Base-by-base conservation (phyloP, 2,329 filamentous ascomycete genomes). In the Colletotrichum somersetense region DNA sequence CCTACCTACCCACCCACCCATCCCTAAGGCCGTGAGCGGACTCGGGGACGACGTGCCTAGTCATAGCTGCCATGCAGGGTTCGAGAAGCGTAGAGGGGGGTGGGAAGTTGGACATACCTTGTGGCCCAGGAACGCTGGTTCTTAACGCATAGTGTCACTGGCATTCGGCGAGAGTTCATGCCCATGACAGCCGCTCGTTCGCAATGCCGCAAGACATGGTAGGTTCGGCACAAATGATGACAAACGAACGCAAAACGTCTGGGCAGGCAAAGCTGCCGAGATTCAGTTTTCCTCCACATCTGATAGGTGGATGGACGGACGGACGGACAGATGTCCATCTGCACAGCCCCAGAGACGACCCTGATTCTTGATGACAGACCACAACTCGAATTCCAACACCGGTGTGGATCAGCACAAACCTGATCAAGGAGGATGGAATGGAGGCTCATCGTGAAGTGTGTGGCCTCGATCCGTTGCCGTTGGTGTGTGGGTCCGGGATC, bases 31-130 rank as follows among this genome's bases (percentile, higher is more conserved):
- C 40, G 53, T 57, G 66, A 56, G 66, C 55, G 65, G 59, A 61
- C 33, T 64, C 70, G 59, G 46, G 55, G 66, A 61, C 14, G 30
- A 30, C 10, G 48, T 56, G 56, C 46, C 62, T 65, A 66, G 56
- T n/a, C 61, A 48, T 57, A 66, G 67, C 62, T 71, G 50, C 62
- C 62, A 66, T 66, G 71, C 67, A 73, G 71, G 67, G 71, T 62
- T 66, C 66, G 56, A 62, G 66, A 66, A 66, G 66, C 61, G 57
- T 66, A 56, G 61, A 65, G 33, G 55, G 46, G 33, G 69, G 52
- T 35, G 52, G 52, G 58, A 35, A 20, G 40, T 26, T 40, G 59
- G 38, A 44, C 53, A n/a, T 30, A 30, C 30, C 30, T 56, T n/a
- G 46, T 64, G 66, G 46, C 30, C 66, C 53, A 72, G 66, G 69